Percentiles rank a stretch among this genome's conserved stretches.
Conservation (phyloP, 2,329 filamentous ascomycete species). For the Cercospora citrullina region DNA sequence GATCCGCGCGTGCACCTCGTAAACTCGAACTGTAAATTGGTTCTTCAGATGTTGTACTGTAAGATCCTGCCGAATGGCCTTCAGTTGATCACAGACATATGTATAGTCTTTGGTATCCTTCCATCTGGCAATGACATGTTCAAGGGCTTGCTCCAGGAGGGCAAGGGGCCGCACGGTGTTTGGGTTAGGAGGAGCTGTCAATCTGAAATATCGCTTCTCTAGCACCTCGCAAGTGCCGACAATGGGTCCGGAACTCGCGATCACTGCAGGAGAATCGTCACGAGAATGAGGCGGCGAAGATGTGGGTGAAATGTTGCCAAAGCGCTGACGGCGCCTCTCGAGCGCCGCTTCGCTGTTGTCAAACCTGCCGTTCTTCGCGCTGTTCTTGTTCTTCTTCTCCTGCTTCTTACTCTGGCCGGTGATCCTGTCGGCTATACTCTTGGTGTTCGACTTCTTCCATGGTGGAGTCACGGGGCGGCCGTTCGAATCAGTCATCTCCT, state of each 20-base stretch:
- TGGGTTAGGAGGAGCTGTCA: conserved; percentile 86
- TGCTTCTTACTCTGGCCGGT: conserved; percentile 59
- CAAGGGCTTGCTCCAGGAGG: conserved; percentile 79
- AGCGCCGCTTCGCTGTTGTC: conserved; percentile 69
- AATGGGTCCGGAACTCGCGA: conserved; percentile 63
- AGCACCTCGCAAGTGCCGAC: conserved; percentile 80
- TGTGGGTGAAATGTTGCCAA: conserved; percentile 55
- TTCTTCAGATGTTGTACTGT: conserved; percentile 97
- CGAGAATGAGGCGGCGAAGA: conserved; percentile 51
- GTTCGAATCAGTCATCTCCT: conserved; percentile 56
- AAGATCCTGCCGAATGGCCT: conserved; percentile 94
- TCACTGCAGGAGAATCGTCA: conserved; percentile 51
- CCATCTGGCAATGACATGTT: conserved; percentile 93
- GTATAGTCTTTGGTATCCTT: conserved; percentile 88
- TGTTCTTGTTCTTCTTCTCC: conserved; percentile 44
- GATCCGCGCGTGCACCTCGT: conserved; percentile 96
- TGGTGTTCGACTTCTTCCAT: conserved; percentile 68
- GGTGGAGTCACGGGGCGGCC: conserved; percentile 58
- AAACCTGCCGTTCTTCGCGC: conserved; percentile 42
- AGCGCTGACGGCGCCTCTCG: conserved; percentile 87
- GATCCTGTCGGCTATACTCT: conserved; percentile 73
- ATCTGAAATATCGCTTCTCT: conserved; percentile 91
- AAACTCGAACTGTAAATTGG: conserved; percentile 92
- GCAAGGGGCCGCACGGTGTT: conserved; percentile 82
- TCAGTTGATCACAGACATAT: conserved; percentile 99